phyloP scores from a whole-genome alignment of 2,329 filamentous ascomycete species.

The Fusarium annulatum region DNA sequence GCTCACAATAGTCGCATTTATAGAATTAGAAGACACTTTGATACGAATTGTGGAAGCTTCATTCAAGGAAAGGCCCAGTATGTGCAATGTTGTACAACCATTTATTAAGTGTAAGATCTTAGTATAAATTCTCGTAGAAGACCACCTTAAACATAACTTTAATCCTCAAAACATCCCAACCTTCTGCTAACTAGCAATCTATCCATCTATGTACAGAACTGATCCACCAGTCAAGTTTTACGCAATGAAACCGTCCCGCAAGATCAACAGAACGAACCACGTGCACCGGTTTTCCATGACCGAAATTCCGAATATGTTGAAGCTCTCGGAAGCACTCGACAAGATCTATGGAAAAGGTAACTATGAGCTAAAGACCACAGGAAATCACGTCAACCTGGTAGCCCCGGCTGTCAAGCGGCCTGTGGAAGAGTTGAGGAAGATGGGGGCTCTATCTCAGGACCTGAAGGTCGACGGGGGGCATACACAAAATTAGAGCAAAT shows the following conservation, averaged over 20 bases:
- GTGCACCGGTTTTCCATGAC: neutral
- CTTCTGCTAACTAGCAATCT: fast-evolving
- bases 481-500: neutral
- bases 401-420: neutral
- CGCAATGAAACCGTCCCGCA: neutral
- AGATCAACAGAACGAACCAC: neutral
- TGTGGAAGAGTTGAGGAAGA: neutral
- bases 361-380: neutral
- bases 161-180: too few relatives aligned
- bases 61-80: fast-evolving
- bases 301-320: neutral
- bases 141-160: neutral
- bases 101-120: neutral
- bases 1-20: fast-evolving
- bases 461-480: neutral
- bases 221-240: fast-evolving
- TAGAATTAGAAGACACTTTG: fast-evolving
- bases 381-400: neutral
- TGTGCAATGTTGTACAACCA: neutral
- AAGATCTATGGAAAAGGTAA: conserved; percentile 1
- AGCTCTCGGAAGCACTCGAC: neutral
- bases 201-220: neutral
- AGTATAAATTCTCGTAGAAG: neutral
- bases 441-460: neutral
- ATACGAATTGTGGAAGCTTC: fast-evolving